Conservation (phyloP, 768 basidiomycete genomes). For the Pleurotus salmoneostramineus region DNA sequence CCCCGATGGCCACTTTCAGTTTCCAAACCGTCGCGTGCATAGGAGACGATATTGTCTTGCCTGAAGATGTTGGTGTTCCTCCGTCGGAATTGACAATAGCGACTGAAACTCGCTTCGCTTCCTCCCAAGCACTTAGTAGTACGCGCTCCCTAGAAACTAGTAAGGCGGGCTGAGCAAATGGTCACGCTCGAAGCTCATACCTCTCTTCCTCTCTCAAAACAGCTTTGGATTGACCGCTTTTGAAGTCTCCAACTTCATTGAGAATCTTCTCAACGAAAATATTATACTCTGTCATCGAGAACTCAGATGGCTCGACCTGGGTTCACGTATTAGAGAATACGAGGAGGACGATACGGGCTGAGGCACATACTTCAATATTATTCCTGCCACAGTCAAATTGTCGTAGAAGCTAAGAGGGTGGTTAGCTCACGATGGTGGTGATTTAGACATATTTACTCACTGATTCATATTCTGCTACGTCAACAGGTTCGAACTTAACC, state of each 20-base stretch:
- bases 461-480: conserved; percentile 34
- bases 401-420: conserved; percentile 36
- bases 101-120: background rate
- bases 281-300: conserved; percentile 51
- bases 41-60: conserved; percentile 23
- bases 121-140: background rate
- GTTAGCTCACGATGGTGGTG: background rate
- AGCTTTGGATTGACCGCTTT: conserved; percentile 30
- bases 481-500: conserved; percentile 47
- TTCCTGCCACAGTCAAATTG: conserved; percentile 52
- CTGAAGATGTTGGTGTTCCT: background rate
- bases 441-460: no score
- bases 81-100: background rate
- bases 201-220: conserved; percentile 34
- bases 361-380: conserved; percentile 36
- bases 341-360: background rate
- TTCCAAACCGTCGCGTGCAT: conserved; percentile 49
- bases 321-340: conserved; percentile 8
- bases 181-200: conserved; percentile 19
- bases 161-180: background rate
- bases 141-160: background rate
- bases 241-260: conserved; percentile 38
- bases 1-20: conserved; percentile 38
- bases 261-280: conserved; percentile 35
- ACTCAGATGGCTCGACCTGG: conserved; percentile 44